phyloP scores from a whole-genome alignment of 2,329 filamentous ascomycete species.

The Cladosporium colombiae region DNA sequence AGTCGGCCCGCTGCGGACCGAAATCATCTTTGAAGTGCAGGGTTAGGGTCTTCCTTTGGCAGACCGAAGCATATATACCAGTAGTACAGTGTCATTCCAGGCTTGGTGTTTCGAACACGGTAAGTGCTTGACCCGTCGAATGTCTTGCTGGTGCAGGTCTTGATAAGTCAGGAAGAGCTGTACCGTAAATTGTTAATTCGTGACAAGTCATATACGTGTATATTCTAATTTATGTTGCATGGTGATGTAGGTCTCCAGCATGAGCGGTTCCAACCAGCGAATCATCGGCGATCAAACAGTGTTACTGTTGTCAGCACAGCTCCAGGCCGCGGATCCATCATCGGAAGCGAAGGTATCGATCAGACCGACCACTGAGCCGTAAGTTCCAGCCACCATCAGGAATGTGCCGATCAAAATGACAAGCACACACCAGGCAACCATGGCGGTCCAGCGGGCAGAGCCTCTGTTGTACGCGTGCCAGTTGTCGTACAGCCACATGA shows the following conservation, averaged over 20 bases:
- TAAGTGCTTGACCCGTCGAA: background rate
- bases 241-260: background rate
- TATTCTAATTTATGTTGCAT: background rate
- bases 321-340: slow-evolving; percentile 26
- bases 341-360: slow-evolving; percentile 30
- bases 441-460: slow-evolving; percentile 35
- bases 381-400: slow-evolving; percentile 52
- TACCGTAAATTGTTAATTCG: background rate
- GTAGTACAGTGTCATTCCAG: no score
- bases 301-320: slow-evolving; percentile 34
- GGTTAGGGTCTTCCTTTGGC: background rate
- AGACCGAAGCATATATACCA: background rate
- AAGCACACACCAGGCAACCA: slow-evolving; percentile 45
- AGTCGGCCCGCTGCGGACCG: background rate
- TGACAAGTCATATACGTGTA: background rate
- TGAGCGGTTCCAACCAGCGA: background rate
- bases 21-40: background rate
- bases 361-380: slow-evolving; percentile 46
- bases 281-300: slow-evolving; percentile 26
- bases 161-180: background rate
- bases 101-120: no score
- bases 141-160: background rate
- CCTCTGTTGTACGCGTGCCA: slow-evolving; percentile 42
- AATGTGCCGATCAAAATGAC: slow-evolving; percentile 50
- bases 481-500: slow-evolving; percentile 49